phyloP scores from a whole-genome alignment of 2,329 filamentous ascomycete genomes.

The Pseudogymnoascus sp. region DNA sequence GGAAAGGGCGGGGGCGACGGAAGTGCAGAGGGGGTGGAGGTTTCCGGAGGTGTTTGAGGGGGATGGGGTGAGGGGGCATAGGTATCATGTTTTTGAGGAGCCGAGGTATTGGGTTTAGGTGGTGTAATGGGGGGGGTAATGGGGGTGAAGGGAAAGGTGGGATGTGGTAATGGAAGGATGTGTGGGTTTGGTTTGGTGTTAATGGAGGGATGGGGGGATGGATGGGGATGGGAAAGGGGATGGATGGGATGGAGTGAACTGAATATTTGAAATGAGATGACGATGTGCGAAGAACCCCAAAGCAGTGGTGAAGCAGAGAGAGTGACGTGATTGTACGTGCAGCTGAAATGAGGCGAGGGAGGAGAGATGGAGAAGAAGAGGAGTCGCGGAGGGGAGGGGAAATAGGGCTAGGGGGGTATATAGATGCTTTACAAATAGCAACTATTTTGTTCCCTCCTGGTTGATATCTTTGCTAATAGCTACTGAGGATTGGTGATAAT shows the following conservation, averaged over 20 bases:
- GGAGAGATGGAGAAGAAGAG: not conserved
- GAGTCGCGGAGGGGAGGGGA: not conserved
- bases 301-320: not conserved
- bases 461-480: too few species aligned
- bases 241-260: not conserved
- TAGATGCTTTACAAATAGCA: not conserved
- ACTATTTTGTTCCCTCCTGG: too few species aligned
- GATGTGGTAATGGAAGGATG: not conserved
- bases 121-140: not conserved
- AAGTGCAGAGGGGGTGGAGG: conserved; percentile 67
- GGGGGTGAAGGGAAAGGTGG: too few species aligned
- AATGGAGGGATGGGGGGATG: not conserved
- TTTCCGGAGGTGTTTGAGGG: conserved; percentile 84
- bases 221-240: not conserved
- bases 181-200: not conserved
- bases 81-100: conserved; percentile 92
- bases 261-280: not conserved
- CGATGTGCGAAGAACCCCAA: not conserved
- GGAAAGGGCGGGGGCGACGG: conserved; percentile 54
- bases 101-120: conserved; percentile 55
- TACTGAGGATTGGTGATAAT: too few species aligned
- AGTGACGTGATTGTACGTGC: not conserved
- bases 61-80: conserved; percentile 77
- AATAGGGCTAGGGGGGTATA: not conserved
- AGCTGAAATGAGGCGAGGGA: not conserved